Percentiles rank a stretch among this genome's conserved stretches.
Conservation (phyloP, 1,284 basidiomycete genomes). For the Cryptococcus sp. region DNA sequence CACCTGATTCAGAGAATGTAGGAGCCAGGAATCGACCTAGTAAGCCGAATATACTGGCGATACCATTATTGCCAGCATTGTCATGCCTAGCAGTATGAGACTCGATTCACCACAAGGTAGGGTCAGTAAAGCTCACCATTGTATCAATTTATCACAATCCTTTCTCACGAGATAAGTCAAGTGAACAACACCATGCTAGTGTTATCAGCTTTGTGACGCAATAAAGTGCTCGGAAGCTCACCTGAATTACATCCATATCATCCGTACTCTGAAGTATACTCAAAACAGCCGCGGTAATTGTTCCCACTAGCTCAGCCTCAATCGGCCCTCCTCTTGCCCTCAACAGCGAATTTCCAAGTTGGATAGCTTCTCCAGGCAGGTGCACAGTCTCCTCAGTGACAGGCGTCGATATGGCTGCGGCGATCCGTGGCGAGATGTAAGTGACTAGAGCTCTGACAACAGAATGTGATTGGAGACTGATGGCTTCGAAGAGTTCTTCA, state of each 20-base stretch:
- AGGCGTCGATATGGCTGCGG: constrained; percentile 57
- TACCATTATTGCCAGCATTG: constrained; percentile 62
- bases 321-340: constrained; percentile 61
- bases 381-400: constrained; percentile 63
- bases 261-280: constrained; percentile 62
- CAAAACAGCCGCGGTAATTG: constrained; percentile 71
- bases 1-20: constrained; percentile 67
- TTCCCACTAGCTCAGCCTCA: constrained; percentile 68
- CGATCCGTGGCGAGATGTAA: constrained; percentile 67
- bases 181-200: constrained; percentile 72
- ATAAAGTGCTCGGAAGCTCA: constrained; percentile 37
- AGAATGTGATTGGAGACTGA: constrained; percentile 55
- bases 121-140: constrained; percentile 56
- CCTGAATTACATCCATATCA: constrained; percentile 79
- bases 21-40: constrained; percentile 69
- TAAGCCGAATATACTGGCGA: constrained; percentile 66
- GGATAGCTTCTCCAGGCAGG: constrained; percentile 68
- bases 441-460: constrained; percentile 56
- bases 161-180: constrained; percentile 82
- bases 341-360: constrained; percentile 67
- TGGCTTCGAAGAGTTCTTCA: constrained; percentile 69
- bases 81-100: constrained; percentile 51
- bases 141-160: constrained; percentile 71
- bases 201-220: not conserved
- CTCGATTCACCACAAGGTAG: not conserved